Evolutionary conservation across 805 yeast genomes (phyloP), one percentile per base, ranked within the genome.

Genomic region (Cyberlindnera mrakii): DNA sequence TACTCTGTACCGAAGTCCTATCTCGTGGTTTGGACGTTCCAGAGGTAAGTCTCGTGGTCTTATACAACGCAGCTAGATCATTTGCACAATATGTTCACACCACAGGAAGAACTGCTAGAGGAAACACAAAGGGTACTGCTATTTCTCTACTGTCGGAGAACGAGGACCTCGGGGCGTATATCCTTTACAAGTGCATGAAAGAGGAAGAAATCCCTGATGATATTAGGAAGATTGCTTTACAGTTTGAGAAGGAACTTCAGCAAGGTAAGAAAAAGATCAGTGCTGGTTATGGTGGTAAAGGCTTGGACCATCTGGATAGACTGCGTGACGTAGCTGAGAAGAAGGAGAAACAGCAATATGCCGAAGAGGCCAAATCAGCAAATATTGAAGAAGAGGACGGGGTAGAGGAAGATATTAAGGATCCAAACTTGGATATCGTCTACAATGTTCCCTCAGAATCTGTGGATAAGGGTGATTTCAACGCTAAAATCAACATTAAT

Each of bases 11-110:
- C 0, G 93, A 96, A 2, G 85, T 93, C 20, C 88, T 97, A 3
- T 96, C 99, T 0, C 72, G 99, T 48, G 99, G 99, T 0, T 67
- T 93, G 19, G 97, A 93, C 63, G 96, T 93, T n/a, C 85, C 88
- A 41, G 83, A 81, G 18, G 73, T 91, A 20, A 80, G 80, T 44
- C 61, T 90, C 35, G 98, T 93, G 2, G 68, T 93, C 6, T 85
- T 93, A 65, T 85, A 74, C 54, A 89, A 85, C 51, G 74, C 87
- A 0, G 95, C 96, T 0, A 85, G 74, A 49, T 95, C 90, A 47
- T 73, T 89, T 72, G 98, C 95, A 49, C 98, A 93, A 60, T 93
- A 93, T 57, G 91, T 93, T 11, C 99, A 93, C 64, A 74, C 98
- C 8, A 96, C 90, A 1, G 99, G 99, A 0, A 70, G 99, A 45